Percentiles rank a stretch among this genome's conserved stretches.
Conservation (phyloP, 2,329 filamentous ascomycete genomes). For the Arthrobotrys conoides region DNA sequence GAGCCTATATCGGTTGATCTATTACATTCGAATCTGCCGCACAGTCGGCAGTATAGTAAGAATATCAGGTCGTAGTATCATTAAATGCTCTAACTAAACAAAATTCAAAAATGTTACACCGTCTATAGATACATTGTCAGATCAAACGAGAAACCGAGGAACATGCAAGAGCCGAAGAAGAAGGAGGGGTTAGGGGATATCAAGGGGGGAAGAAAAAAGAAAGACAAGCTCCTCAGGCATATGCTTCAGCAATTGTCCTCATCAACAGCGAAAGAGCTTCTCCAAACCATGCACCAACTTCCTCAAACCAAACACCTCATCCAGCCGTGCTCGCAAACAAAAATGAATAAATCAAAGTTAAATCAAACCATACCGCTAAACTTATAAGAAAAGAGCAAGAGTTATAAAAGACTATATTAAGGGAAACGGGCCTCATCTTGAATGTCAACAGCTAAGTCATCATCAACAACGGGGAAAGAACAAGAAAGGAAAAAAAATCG, state of each 20-base stretch:
- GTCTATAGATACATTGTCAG: constrained; percentile 32
- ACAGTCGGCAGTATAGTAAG: neutral
- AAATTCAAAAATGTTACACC: constrained; percentile 17
- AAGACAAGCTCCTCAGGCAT: constrained; percentile 17
- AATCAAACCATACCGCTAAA: constrained; percentile 38
- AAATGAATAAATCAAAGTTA: neutral
- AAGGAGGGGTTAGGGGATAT: neutral
- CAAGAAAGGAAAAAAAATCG: constrained; percentile 33
- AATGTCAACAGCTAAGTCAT: constrained; percentile 3
- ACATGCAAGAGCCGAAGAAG: neutral
- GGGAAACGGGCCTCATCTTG: constrained; percentile 23
- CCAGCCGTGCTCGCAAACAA: neutral
- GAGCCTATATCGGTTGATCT: too few species aligned
- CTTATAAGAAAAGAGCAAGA: neutral
- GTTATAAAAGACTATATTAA: constrained; percentile 36
- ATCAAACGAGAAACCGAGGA: neutral
- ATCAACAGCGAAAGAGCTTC: constrained; percentile 26
- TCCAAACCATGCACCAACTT: neutral
- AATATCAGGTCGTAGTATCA: constrained; percentile 23
- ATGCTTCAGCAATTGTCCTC: constrained; percentile 8
- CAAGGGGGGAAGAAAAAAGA: neutral
- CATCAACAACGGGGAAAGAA: constrained; percentile 12
- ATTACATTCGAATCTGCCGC: too few species aligned
- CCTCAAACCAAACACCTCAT: constrained; percentile 22
- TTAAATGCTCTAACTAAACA: constrained; percentile 28